Base-by-base conservation (phyloP, 352 stramenopile species). In the Salisapilia sapeloensis region DNA sequence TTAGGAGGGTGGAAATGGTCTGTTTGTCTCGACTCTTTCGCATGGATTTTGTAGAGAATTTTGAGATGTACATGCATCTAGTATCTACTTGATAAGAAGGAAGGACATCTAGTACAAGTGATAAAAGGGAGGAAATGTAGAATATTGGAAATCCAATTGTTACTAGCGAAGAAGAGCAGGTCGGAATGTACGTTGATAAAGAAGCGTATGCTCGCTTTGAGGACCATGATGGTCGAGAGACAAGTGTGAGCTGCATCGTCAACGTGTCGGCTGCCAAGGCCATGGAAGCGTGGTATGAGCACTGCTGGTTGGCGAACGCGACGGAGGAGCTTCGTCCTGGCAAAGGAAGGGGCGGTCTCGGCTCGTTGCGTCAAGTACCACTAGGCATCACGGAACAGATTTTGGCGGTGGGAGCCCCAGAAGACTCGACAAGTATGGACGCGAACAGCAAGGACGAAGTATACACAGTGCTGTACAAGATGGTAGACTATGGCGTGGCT, bases 381-480 rank as follows among this genome's bases (percentile, higher is more conserved):
- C 41, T 82, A 10, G 63, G 65, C 9, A 55, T 81, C 18, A 46
- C 62, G 36, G 65, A 82, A 33, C 52, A 81, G 33, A 85, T 85
- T 35, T 20, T 85, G 20, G 70, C 58, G 4, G 63, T 31, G 1
- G 70, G 70, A 12, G 15, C 60, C 17, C 60, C 58, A 8, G 41
- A 50, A 7, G 17, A 35, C 8, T 57, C 30, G 40, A n/a, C n/a
- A n/a, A n/a, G n/a, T n/a, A n/a, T n/a, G n/a, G 54, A 23, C 22
- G 46, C 23, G 29, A 47, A 43, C 22, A 29, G 21, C 40, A 56
- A 3, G 32, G 24, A 0, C 39, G 45, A 26, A 4, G 67, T 81
- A 43, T 49, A 59, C 11, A 67, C 57, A 8, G 45, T 81, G 19
- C 36, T 45, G 24, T 80, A 80, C 36, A 55, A 54, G 32, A 39